These are phyloP conservation scores for Solanum bulbocastanum DNA, from an alignment of 257 asterid genomes.

Conservation along the genomic window DNA sequence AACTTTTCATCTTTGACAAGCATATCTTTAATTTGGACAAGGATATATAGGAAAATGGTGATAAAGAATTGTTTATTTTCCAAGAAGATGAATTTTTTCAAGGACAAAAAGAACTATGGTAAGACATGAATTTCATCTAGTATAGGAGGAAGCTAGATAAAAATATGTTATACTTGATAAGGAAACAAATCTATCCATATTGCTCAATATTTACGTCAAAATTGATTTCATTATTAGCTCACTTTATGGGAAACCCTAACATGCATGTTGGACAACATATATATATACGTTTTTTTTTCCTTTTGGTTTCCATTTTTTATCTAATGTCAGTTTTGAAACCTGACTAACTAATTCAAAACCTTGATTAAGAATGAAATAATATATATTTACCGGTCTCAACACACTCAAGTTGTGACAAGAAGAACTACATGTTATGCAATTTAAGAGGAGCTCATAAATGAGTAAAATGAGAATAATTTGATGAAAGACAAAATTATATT, in stretches of 20 bases:
- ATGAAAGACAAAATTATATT: neutral
- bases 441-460: neutral
- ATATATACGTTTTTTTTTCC: neutral
- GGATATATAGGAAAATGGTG: neutral
- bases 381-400: neutral
- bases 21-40: neutral
- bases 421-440: neutral
- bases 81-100: neutral
- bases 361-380: neutral
- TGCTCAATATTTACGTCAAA: neutral
- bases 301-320: neutral
- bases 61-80: neutral
- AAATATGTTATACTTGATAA: neutral
- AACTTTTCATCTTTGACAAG: neutral
- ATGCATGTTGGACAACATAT: neutral
- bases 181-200: neutral
- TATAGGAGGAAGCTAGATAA: neutral
- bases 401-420: neutral
- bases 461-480: neutral
- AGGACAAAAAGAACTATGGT: neutral
- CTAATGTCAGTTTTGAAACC: accelerated
- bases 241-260: neutral
- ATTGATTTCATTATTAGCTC: neutral
- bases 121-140: neutral
- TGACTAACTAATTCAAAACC: neutral